Base-by-base conservation (phyloP, 371 early-diverging fungal species). In the Gilbertella persicaria region DNA sequence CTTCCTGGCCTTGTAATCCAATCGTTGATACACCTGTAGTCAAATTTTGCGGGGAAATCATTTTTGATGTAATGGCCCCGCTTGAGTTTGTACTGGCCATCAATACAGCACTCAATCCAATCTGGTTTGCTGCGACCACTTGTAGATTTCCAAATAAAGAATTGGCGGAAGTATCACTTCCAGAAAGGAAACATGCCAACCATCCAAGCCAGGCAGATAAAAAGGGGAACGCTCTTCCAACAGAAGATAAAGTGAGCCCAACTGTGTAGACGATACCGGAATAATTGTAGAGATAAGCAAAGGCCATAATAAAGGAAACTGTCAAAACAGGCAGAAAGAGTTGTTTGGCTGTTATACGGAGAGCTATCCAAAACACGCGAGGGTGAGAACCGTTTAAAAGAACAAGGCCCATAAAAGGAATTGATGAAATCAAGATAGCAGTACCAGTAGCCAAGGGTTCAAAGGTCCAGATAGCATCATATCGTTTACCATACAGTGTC, bases 361-460 rank as follows among this genome's bases (percentile, higher is more conserved):
- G 23, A 8, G 79, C 50, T 8, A 38, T 20, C 55, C 45, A 61
- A 17, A 75, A 58, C 0, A 78, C 55, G 0, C 35, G 26, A 13
- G 67, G 73, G 3, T 62, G 55, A 8, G 50, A 48, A 26, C 75
- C 73, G 14, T 62, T 58, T 37, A 57, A 53, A 16, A 78, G 44
- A 21, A 73, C 73, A 48, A 75, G 55, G 24, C 46, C 45, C 38
- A 48, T 50, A 36, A 70, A 78, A 4, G 67, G 59, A 16, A 78
- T 23, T 1, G 52, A 37, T 8, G 69, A 54, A 4, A 74, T 46
- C 9, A 78, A 48, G 24, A 78, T 75, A 5, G 72, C 72, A 12
- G 79, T 78, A 9, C 79, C 79, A 4, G 79, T 78, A 21, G 71
- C 73, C n/a, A 78, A 41, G 7, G 79, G 79, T 20, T 78, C 73